Evolutionary conservation across 495 filamentous ascomycete genomes (phyloP).

Genomic region (Penicillium cinerascens): DNA sequence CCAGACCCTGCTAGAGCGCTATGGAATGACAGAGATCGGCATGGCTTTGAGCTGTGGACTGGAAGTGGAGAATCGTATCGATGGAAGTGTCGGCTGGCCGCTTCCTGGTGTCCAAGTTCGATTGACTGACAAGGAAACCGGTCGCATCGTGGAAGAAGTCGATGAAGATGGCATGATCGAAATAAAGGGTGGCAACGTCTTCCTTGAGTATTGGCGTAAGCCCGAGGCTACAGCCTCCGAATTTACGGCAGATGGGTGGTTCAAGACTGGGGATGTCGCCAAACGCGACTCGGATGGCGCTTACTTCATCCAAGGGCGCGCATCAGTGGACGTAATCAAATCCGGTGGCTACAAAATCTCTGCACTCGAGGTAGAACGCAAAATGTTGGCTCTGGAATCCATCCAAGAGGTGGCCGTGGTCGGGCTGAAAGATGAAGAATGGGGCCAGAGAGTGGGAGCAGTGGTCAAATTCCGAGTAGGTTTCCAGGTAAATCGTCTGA

Average conservation of each 20-base stretch:
- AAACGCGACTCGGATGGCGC: slow-evolving; percentile 35
- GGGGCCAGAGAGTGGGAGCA: slow-evolving; percentile 44
- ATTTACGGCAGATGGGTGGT: slow-evolving; percentile 45
- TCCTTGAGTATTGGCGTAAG: slow-evolving; percentile 43
- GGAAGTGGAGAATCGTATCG: slow-evolving; percentile 33
- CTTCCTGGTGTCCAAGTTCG: slow-evolving; percentile 43
- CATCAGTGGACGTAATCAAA: slow-evolving; percentile 46
- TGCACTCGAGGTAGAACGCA: slow-evolving; percentile 43
- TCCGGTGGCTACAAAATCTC: slow-evolving; percentile 48
- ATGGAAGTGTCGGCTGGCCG: slow-evolving; percentile 47
- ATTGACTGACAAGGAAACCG: slow-evolving; percentile 40
- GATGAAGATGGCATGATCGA: slow-evolving; percentile 47
- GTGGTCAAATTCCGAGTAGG: slow-evolving; percentile 44
- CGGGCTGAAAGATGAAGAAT: slow-evolving; percentile 42
- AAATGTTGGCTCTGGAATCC: slow-evolving; percentile 34
- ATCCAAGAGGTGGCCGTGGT: slow-evolving; percentile 45
- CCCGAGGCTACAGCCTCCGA: slow-evolving; percentile 41
- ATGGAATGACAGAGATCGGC: slow-evolving; percentile 48
- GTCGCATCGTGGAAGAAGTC: slow-evolving; percentile 24
- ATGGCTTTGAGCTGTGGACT: slow-evolving; percentile 47
- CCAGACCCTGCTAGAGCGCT: slow-evolving; percentile 42
- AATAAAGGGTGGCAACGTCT: slow-evolving; percentile 43
- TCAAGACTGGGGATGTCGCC: slow-evolving; percentile 48
- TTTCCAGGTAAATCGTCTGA: neutral
- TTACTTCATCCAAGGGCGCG: slow-evolving; percentile 45